Base-by-base conservation (phyloP, 176 grass and related monocot species). In the Miscanthus lutarioriparius region DNA sequence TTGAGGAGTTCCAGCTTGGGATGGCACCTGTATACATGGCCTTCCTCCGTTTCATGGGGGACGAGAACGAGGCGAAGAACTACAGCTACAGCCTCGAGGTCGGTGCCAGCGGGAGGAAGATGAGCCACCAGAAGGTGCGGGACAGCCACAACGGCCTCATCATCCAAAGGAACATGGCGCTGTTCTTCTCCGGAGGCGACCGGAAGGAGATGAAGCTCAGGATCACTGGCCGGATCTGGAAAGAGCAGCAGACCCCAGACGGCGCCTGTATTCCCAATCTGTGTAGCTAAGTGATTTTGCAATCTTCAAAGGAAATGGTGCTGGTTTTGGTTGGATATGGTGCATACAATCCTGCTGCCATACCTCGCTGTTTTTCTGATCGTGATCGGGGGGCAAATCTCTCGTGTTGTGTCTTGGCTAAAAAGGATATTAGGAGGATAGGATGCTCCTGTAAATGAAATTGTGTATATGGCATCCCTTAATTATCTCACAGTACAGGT, bases 61-160 rank as follows among this genome's bases (percentile, higher is more conserved):
- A 97, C 0, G 95, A 97, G 48, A 94, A 86, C 32, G 95, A 97
- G 59, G 92, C 92, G 5, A 84, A 66, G 77, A 92, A 93, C 83
- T 97, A 92, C 82, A 97, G 88, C 67, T 97, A 97, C 84, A 91
- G 92, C 78, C 90, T 97, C 0, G 92, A 94, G 84, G 95, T 97
- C 0, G 92, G 92, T 9, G 84, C 86, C 16, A 94, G 93, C 9
- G 90, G 92, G 69, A 86, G 95, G 82, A 94, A 91, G 85, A 92
- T 97, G 88, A 92, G 88, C 82, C 95, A 97, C 82, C 48, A 79
- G 40, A 94, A 94, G 84, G 86, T 97, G 74, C 74, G 95, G 2
- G 95, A 97, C 45, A 94, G 95, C 76, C 90, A 94, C 11, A 92
- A 97, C 7, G 95, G 95, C 7, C 88, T 97, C 53, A 89, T 97